A percentile compares a stretch with the other conserved stretches of the same genome.
Conservation (phyloP, 2,329 filamentous ascomycete genomes). For the Epichloe elymi region DNA sequence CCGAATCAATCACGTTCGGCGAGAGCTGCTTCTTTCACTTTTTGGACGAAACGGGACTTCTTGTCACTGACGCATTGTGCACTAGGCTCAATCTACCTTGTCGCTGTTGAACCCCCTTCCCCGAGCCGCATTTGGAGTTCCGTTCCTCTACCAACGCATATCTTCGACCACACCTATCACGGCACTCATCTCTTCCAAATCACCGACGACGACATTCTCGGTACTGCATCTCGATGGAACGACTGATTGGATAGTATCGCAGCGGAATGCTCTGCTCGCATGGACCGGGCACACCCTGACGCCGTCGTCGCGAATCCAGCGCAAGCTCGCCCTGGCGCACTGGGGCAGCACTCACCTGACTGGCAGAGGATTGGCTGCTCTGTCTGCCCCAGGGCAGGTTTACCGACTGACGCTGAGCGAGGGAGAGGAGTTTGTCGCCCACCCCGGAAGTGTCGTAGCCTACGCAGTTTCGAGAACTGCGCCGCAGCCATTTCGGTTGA, state of each 20-base stretch:
- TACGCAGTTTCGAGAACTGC: conserved; percentile 65
- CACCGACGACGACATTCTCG: conserved; percentile 72
- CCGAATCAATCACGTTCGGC: background rate
- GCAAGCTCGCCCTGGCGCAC: conserved; percentile 62
- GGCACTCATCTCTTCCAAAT: conserved; percentile 78
- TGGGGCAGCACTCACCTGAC: conserved; percentile 88
- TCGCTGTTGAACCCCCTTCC: conserved; percentile 67
- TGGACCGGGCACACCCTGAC: conserved; percentile 87
- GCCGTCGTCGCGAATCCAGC: conserved; percentile 63
- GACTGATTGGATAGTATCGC: conserved; percentile 87
- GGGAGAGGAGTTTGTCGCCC: conserved; percentile 81
- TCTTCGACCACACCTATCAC: conserved; percentile 79
- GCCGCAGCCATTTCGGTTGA: conserved; percentile 78
- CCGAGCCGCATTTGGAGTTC: conserved; percentile 69
- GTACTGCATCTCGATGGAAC: conserved; percentile 85
- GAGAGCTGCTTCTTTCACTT: background rate
- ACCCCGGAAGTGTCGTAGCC: conserved; percentile 83
- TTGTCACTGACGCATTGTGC: background rate
- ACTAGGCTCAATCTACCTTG: conserved; percentile 73
- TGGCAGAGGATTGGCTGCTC: conserved; percentile 71
- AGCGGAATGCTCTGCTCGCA: conserved; percentile 78
- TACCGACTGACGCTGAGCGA: conserved; percentile 71
- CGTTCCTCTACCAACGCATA: conserved; percentile 88
- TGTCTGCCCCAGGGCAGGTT: conserved; percentile 77
- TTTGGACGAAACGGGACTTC: background rate